Conservation (phyloP, 768 basidiomycete species). For the Rubroboletus satanas region DNA sequence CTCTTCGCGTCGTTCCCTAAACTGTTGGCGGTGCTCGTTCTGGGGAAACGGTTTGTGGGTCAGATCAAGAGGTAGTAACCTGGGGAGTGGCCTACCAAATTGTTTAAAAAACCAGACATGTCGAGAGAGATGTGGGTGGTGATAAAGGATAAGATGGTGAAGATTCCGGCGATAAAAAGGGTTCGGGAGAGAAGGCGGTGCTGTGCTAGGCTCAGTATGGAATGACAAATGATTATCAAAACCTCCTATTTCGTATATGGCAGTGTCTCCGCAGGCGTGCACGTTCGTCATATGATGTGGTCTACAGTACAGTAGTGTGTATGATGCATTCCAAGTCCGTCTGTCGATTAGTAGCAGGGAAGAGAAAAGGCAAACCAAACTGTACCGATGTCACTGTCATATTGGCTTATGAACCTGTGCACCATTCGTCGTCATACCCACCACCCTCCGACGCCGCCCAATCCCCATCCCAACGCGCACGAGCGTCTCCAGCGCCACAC, state of each 20-base stretch:
- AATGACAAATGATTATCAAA: background rate
- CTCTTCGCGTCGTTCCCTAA: slow-evolving; percentile 13
- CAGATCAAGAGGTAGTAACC: background rate
- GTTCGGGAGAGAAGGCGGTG: background rate
- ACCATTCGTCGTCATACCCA: slow-evolving; percentile 1
- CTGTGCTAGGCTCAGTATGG: background rate
- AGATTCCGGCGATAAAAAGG: slow-evolving; percentile 2
- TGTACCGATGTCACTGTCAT: background rate
- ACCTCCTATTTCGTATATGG: slow-evolving; percentile 1
- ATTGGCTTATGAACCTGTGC: slow-evolving; percentile 1
- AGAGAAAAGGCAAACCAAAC: background rate
- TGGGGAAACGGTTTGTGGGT: background rate
- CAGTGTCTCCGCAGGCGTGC: background rate
- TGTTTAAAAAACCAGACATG: slow-evolving; percentile 14
- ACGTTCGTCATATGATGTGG: background rate
- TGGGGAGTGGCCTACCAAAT: background rate
- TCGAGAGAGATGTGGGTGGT: background rate
- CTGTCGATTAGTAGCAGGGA: background rate
- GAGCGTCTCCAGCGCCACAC: slow-evolving; percentile 82
- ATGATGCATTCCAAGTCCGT: background rate
- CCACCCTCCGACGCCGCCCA: slow-evolving; percentile 39
- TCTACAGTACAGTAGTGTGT: background rate
- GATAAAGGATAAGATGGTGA: too few species aligned
- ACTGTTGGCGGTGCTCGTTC: slow-evolving; percentile 7
- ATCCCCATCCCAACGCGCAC: slow-evolving; percentile 87